Percentiles rank a stretch among this genome's conserved stretches.
Evolutionary conservation across 1,139 yeast species (phyloP).

Genomic region (Hansenula sp.): DNA sequence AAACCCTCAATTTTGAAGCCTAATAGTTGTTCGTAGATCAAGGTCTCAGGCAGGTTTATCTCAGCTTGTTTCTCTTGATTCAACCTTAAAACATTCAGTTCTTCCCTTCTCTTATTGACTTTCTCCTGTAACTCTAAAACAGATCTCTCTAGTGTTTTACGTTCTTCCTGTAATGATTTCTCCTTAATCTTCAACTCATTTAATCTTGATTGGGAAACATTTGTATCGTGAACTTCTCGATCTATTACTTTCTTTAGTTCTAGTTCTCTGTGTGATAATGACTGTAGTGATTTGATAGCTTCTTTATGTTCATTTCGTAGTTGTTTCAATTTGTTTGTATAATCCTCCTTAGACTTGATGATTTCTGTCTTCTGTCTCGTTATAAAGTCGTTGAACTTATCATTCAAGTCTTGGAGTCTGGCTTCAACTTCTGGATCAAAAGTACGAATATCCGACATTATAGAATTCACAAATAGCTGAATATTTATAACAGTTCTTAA

Average conservation of each 20-base stretch:
- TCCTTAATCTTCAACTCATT: constrained; percentile 19
- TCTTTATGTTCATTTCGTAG: constrained; percentile 24
- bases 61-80: constrained; percentile 32
- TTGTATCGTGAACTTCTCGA: constrained; percentile 17
- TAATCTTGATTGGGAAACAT: constrained; percentile 15
- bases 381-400: constrained; percentile 22
- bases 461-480: no score
- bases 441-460: constrained; percentile 9
- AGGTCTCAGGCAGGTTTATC: constrained; percentile 32
- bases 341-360: constrained; percentile 19
- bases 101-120: constrained; percentile 27
- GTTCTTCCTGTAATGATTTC: constrained; percentile 21
- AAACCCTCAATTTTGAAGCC: constrained; percentile 44
- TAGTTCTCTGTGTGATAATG: constrained; percentile 19
- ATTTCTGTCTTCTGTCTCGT: constrained; percentile 21
- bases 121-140: constrained; percentile 28
- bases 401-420: constrained; percentile 24
- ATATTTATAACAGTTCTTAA: no score
- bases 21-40: constrained; percentile 39
- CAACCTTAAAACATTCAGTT: constrained; percentile 23
- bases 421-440: constrained; percentile 21
- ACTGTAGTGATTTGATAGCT: constrained; percentile 17
- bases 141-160: constrained; percentile 15
- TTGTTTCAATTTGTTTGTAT: constrained; percentile 16
- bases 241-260: constrained; percentile 22